These are phyloP conservation scores for Solanum pimpinellifolium DNA, from an alignment of 257 asterid species.

Conservation along the genomic window DNA sequence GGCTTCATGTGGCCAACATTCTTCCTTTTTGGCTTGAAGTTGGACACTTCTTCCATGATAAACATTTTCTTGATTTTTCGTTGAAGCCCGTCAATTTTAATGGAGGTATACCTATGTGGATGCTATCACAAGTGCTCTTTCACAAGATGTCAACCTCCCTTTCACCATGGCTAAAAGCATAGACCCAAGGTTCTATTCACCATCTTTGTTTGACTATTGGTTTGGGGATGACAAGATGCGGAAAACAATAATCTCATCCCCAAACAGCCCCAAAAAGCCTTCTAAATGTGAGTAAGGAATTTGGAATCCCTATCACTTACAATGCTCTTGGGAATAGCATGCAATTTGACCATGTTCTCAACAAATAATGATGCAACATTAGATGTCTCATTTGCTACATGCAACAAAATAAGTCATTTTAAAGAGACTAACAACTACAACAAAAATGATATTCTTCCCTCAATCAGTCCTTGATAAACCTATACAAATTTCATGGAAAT, in stretches of 20 bases:
- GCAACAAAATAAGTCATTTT: background rate
- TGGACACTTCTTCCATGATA: too few relatives aligned
- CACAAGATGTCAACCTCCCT: background rate
- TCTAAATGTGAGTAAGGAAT: background rate
- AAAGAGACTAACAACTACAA: background rate
- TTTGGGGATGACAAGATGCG: background rate
- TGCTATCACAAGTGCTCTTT: background rate
- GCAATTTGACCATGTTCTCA: background rate
- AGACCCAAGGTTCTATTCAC: background rate
- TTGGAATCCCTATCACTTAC: background rate
- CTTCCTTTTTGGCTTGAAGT: too few relatives aligned
- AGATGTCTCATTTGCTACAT: background rate
- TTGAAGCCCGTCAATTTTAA: too few relatives aligned
- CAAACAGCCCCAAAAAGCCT: background rate
- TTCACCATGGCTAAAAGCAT: background rate
- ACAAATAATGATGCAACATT: background rate
- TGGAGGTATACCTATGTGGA: too few relatives aligned
- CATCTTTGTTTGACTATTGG: background rate
- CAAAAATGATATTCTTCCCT: background rate
- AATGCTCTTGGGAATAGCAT: background rate
- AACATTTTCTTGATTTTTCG: too few relatives aligned
- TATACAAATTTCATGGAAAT: background rate
- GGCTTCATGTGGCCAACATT: too few relatives aligned
- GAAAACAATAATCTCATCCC: background rate
- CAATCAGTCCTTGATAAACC: background rate